Evolutionary conservation across 2,329 filamentous ascomycete genomes (phyloP), one percentile per base, ranked within the genome.

Genomic region (Exophiala xenobiotica): DNA sequence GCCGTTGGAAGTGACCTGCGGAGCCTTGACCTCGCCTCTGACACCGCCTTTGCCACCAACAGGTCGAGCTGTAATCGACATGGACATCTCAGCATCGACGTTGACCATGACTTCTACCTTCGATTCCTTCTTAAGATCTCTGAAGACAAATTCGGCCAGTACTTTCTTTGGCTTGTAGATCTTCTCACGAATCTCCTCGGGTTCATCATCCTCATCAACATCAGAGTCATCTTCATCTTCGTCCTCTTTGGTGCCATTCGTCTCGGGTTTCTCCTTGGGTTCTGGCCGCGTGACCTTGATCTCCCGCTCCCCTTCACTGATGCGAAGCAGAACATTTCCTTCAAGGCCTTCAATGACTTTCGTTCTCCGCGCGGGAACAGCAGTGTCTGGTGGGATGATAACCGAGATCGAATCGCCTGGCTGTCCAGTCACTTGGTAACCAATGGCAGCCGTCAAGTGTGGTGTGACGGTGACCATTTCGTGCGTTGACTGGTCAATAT

Each of bases 61-160:
- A 70, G 95, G 90, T 59, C 92, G 80, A 50, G 86, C 85, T 35
- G 91, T 88, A 61, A 96, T 79, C 43, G 87, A 89, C 56, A 96
- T 80, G 60, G 78, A 78, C 50, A 96, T 76, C 68, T 97, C 90
- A 20, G 82, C 85, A 49, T 80, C 81, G 59, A 97, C 86, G 70
- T 92, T 95, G 65, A 97, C 82, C 68, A 90, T 95, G 48, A 97
- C 85, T 78, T 99, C 93, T 60, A 99, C 83, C 78, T 96, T 96
- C 65, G 82, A 82, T 53, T 83, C 87, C 75, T 92, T 90, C 83
- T 92, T 92, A 62, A 95, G 82, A 53, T 79, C 88, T 70, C 82
- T 87, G 68, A 99, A 74, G 24, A 86, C 87, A 8, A 89, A 86
- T 77, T 99, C 93, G 54, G 90, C 91, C 54, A 99, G 81, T 23